Evolutionary conservation across 2,329 filamentous ascomycete genomes (phyloP), one percentile per base, ranked within the genome.

Genomic region (Pestalotiopsis sp.): DNA sequence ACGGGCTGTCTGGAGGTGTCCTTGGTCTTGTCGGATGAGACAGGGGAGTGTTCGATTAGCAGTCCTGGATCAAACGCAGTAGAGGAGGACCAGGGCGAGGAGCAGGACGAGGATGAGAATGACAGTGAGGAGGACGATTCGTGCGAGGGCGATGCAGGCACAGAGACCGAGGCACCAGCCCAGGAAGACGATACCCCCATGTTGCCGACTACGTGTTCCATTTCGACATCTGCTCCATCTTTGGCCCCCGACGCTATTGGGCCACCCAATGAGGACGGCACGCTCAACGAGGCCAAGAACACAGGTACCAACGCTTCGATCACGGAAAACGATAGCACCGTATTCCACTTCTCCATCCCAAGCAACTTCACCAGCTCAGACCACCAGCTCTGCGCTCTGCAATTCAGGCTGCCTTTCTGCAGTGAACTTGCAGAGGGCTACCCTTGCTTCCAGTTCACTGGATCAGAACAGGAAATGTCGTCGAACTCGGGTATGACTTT

Each of bases 401-500:
- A 79, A 64, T 79, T 79, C 69, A 75, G 77, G 64, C 74, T 79
- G 70, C 77, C 77, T 1, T 70, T 72, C 60, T 79, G 77, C 68
- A 70, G 70, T 23, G 64, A 70, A 38, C 74, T 79, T 13, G 74
- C 76, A 4, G 25, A 71, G 23, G 77, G 73, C 38, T 79, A 79
- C 67, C 77, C 77, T 17, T 79, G 77, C 70, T 79, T 76, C 67
- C 49, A 52, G 64, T 77, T 77, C 66, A 78, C 74, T 45, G 77
- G 77, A 12, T 31, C 76, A 12, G 77, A 77, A 69, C 77, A 77
- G 67, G 76, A 78, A 68, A 58, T 74, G 17, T 66, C 74, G 7
- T 41, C 73, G 7, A 69, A 76, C 52, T 77, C 77, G 1, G 77
- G 77, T 14, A 77, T 78, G 75, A 71, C 70, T 31, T 75, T 76